phyloP scores from a whole-genome alignment of 2,329 filamentous ascomycete genomes.

The Sporothrix brunneoviolacea region DNA sequence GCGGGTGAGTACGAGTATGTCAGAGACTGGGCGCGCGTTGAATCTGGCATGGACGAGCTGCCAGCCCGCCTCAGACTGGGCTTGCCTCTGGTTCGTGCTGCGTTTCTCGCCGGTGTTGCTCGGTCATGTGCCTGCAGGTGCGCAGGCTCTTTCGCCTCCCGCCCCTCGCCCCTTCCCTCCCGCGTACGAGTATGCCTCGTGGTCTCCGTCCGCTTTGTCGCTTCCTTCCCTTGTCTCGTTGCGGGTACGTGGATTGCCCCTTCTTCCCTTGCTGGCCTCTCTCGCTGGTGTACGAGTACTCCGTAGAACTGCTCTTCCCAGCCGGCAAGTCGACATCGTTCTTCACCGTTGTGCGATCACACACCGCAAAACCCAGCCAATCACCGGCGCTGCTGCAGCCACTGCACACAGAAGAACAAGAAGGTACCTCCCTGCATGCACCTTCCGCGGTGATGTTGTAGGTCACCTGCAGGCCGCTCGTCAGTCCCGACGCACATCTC shows the following conservation, averaged over 20 bases:
- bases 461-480: constrained; percentile 9
- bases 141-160: background rate
- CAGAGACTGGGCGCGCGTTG: no score
- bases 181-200: no score
- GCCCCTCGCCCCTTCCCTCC: background rate
- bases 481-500: constrained; percentile 8
- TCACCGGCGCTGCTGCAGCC: background rate
- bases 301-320: no score
- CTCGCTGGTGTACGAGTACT: no score
- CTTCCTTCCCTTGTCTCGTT: background rate
- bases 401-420: background rate
- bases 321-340: background rate
- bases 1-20: background rate
- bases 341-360: constrained; percentile 2
- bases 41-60: constrained; percentile 1
- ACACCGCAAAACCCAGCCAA: constrained; percentile 1
- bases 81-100: constrained; percentile 6
- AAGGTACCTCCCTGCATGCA: constrained; percentile 1
- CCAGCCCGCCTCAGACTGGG: constrained; percentile 4
- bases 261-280: background rate
- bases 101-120: no score
- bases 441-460: background rate
- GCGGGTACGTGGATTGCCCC: no score
- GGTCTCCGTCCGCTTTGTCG: no score
- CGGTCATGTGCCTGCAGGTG: no score